phyloP scores from a whole-genome alignment of 108 stramenopile genomes.

The Nitzschia palea region DNA sequence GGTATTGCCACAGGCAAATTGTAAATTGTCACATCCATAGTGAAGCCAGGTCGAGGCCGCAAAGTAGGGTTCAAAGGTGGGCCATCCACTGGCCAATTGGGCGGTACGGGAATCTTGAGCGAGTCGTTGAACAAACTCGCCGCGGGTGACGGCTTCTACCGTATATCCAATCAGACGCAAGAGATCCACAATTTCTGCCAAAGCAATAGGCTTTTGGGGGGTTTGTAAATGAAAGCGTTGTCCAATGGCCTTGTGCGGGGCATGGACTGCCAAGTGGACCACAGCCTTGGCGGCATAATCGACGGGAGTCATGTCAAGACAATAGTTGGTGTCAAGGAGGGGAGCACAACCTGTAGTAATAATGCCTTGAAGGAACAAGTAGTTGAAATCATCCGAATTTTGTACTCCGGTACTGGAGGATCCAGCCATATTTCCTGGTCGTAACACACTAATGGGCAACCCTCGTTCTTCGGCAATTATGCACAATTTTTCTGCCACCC shows the following conservation, averaged over 20 bases:
- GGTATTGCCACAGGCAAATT: not conserved
- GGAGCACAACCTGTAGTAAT: constrained; percentile 40
- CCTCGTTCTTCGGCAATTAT: constrained; percentile 56
- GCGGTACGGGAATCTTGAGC: not conserved
- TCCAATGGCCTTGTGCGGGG: constrained; percentile 23
- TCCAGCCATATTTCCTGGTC: constrained; percentile 76
- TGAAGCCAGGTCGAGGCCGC: constrained; percentile 33
- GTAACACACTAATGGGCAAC: constrained; percentile 57
- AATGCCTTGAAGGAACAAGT: constrained; percentile 54
- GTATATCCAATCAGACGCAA: constrained; percentile 8
- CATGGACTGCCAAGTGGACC: constrained; percentile 39
- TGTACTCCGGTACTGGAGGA: constrained; percentile 47
- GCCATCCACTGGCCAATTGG: constrained; percentile 29
- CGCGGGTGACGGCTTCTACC: constrained; percentile 22
- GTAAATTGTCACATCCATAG: constrained; percentile 28
- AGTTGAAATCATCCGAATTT: constrained; percentile 73
- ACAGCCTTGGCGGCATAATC: constrained; percentile 77
- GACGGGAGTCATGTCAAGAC: constrained; percentile 72
- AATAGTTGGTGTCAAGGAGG: constrained; percentile 28
- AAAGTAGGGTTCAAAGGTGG: constrained; percentile 35
- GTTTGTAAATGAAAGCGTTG: constrained; percentile 35
- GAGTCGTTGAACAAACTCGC: constrained; percentile 27
- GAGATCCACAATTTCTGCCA: constrained; percentile 20
- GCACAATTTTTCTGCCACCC: constrained; percentile 79
- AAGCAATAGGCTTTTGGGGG: constrained; percentile 19